These are phyloP conservation scores for Dendrobium nobile DNA, from an alignment of 106 monocot genomes.

Conservation along the genomic window DNA sequence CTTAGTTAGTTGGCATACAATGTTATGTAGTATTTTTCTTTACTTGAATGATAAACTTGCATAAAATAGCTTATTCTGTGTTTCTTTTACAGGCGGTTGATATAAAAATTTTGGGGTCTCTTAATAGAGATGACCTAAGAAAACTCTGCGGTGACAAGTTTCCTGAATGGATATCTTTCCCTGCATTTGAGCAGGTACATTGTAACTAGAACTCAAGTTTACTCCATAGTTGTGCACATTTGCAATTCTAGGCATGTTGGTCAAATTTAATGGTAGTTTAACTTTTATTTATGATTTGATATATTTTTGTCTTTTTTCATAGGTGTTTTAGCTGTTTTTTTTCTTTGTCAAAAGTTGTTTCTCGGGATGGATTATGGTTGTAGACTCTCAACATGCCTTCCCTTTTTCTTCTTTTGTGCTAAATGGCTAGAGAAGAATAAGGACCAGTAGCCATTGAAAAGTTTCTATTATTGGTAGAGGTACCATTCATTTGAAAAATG, in stretches of 20 bases:
- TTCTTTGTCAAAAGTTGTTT: not conserved
- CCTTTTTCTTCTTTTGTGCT: not conserved
- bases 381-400: not conserved
- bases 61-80: not conserved
- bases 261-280: not conserved
- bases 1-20: not conserved
- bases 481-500: not conserved
- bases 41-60: not conserved
- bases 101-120: slow-evolving; percentile 86
- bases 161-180: slow-evolving; percentile 98
- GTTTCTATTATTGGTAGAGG: not conserved
- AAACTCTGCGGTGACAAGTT: slow-evolving; percentile 95
- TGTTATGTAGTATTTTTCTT: not conserved
- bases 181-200: slow-evolving; percentile 83
- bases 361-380: not conserved
- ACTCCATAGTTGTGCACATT: not conserved
- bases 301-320: not conserved
- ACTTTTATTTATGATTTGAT: not conserved
- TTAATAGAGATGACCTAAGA: slow-evolving; percentile 86
- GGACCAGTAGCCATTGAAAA: not conserved
- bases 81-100: slow-evolving; percentile 72
- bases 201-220: slow-evolving; percentile 3
- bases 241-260: not conserved
- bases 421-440: not conserved
- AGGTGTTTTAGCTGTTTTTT: not conserved